Base-by-base conservation (phyloP, 192 early-diverging fungal genomes). In the Polychytrium aggregatum region DNA sequence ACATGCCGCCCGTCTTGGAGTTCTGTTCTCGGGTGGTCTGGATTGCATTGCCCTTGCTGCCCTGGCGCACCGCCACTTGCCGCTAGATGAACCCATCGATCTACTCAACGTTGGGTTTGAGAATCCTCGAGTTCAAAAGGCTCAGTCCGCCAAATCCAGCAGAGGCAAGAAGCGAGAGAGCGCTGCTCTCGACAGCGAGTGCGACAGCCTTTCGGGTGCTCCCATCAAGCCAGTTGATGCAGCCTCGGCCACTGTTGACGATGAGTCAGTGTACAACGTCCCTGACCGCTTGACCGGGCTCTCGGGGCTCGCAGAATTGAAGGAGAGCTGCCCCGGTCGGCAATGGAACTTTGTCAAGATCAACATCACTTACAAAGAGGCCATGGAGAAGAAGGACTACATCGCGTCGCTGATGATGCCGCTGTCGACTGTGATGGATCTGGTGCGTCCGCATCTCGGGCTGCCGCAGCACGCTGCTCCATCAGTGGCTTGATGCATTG, bases 51-150 rank as follows among this genome's bases (percentile, higher is more conserved):
- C 75, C 17, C 67, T 97, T 10, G 91, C 94, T 0, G 90, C 86
- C 0, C 68, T 97, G 5, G 78, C 82, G 3, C 69, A 90, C 53
- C 61, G 49, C 22, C 72, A 84, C 37, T 59, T 95, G 5, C 84
- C 89, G 1, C 34, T 52, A 0, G 57, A 67, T 1, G 87, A 89
- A 55, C 73, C 86, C 0, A 91, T 93, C 37, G 91, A 97, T 55
- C 65, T 97, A 16, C 64, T 97, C 34, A 97, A 97, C 68, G 91
- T 97, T 18, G 84, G 86, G 17, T 97, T 97, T 57, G 90, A 95
- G 43, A 97, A 95, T 52, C 90, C 90, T 8, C 70, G 90, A 3
- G 52, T 72, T 27, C 62, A 45, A 3, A 3, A n/a, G 3, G 44
- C 20, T 26, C 18, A 24, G 26, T 45, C 20, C n/a, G 44, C 31